Conservation (phyloP, 2,329 filamentous ascomycete genomes). For the Cladophialophora immunda region DNA sequence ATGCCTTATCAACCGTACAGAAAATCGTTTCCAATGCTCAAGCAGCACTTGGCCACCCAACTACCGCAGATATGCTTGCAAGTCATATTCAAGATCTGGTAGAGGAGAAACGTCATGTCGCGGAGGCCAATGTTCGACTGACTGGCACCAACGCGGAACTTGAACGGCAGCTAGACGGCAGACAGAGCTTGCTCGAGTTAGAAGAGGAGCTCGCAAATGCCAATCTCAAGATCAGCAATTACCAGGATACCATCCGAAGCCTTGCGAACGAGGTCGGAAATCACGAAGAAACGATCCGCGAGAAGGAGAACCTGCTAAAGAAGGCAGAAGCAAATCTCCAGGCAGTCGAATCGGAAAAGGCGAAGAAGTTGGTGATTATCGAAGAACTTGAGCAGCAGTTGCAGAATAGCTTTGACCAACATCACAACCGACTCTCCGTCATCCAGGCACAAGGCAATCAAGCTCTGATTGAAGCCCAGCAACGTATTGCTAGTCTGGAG, state of each 20-base stretch:
- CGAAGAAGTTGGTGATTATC: slow-evolving; percentile 89
- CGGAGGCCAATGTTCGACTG: slow-evolving; percentile 36
- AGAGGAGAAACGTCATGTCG: slow-evolving; percentile 38
- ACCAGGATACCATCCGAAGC: slow-evolving; percentile 65
- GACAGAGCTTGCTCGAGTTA: slow-evolving; percentile 40
- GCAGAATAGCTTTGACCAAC: slow-evolving; percentile 92
- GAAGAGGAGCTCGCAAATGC: slow-evolving; percentile 50
- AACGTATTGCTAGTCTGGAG: slow-evolving; percentile 69
- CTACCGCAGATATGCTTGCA: slow-evolving; percentile 40
- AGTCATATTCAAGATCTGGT: slow-evolving; percentile 40
- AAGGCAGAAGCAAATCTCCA: slow-evolving; percentile 58
- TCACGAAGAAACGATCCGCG: slow-evolving; percentile 54
- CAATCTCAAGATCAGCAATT: slow-evolving; percentile 49
- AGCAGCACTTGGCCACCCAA: slow-evolving; percentile 40
- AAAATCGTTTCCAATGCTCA: slow-evolving; percentile 36
- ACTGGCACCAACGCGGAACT: slow-evolving; percentile 39
- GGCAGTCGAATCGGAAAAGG: slow-evolving; percentile 71
- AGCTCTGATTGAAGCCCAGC: slow-evolving; percentile 80
- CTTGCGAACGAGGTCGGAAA: slow-evolving; percentile 59
- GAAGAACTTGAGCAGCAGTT: slow-evolving; percentile 98
- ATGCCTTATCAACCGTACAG: slow-evolving; percentile 49
- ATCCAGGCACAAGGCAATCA: slow-evolving; percentile 77
- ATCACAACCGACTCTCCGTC: slow-evolving; percentile 88
- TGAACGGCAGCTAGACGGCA: slow-evolving; percentile 38
- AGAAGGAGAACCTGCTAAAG: slow-evolving; percentile 55